A percentile compares a stretch with the other conserved stretches of the same genome.
phyloP scores from a whole-genome alignment of 2,329 filamentous ascomycete genomes.

The Alternaria solani region DNA sequence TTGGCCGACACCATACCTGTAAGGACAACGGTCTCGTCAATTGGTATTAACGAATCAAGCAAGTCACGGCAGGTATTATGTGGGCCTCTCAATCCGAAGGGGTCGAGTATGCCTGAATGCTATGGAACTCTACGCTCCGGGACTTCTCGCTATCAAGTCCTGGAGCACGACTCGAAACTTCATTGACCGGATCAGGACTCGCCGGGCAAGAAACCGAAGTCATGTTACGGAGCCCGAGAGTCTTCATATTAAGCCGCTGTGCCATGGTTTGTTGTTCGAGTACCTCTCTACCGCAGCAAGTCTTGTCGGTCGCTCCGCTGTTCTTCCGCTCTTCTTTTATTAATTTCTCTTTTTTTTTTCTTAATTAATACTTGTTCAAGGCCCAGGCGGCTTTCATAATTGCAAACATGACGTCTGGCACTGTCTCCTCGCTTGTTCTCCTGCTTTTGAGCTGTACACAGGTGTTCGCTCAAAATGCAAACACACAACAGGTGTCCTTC shows the following conservation, averaged over 20 bases:
- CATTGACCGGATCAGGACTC: constrained; percentile 10
- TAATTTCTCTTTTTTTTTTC: constrained; percentile 24
- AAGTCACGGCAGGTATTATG: background rate
- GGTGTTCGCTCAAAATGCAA: constrained; percentile 30
- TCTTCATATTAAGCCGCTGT: constrained; percentile 35
- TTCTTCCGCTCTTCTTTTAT: constrained; percentile 22
- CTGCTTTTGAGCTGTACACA: constrained; percentile 38
- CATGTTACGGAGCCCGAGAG: constrained; percentile 17
- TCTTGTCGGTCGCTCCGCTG: constrained; percentile 40
- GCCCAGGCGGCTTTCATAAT: constrained; percentile 44
- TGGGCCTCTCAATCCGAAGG: background rate
- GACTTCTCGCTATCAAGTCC: constrained; percentile 5
- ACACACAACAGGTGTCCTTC: constrained; percentile 42
- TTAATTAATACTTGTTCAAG: constrained; percentile 25
- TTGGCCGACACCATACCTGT: constrained; percentile 37
- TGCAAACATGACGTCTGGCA: constrained; percentile 47
- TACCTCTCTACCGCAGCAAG: constrained; percentile 38
- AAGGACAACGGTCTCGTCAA: constrained; percentile 22
- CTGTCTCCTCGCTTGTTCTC: constrained; percentile 44
- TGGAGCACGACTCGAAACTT: constrained; percentile 16
- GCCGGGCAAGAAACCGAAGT: constrained; percentile 13
- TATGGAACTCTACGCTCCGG: constrained; percentile 5
- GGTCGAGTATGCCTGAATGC: constrained; percentile 17
- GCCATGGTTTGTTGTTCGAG: constrained; percentile 15
- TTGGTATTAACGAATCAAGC: constrained; percentile 19